phyloP scores from a whole-genome alignment of 148 eudicot species.

The Linanthus parryae region DNA sequence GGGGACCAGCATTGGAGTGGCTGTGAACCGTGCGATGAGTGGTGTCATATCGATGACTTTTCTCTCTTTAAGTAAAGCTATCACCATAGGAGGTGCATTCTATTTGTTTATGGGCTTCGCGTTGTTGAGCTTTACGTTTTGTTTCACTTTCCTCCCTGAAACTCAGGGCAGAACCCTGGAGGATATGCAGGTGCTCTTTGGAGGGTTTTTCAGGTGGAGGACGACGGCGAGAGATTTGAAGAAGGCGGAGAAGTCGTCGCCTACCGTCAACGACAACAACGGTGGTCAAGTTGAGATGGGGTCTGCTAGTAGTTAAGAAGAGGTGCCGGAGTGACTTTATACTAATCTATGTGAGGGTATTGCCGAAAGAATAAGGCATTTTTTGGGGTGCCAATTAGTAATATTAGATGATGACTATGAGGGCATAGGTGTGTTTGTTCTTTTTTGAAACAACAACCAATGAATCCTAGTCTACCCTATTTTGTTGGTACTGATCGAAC shows the following conservation, averaged over 20 bases:
- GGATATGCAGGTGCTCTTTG: slow-evolving; percentile 17
- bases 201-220: slow-evolving; percentile 1
- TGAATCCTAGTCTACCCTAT: too few relatives aligned
- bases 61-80: slow-evolving; percentile 30
- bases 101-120: slow-evolving; percentile 41
- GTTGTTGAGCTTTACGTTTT: slow-evolving; percentile 6
- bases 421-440: too few relatives aligned
- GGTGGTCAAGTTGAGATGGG: background rate
- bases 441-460: too few relatives aligned
- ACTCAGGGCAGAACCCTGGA: slow-evolving; percentile 20
- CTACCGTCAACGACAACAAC: background rate
- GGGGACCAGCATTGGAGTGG: slow-evolving; percentile 47
- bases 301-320: background rate
- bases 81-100: slow-evolving; percentile 58
- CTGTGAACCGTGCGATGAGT: slow-evolving; percentile 48
- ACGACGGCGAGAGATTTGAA: background rate
- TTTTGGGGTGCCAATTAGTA: too few relatives aligned
- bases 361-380: too few relatives aligned
- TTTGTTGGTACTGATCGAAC: too few relatives aligned
- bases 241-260: background rate
- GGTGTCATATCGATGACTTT: slow-evolving; percentile 55
- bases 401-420: too few relatives aligned
- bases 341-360: too few relatives aligned
- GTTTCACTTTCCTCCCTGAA: slow-evolving; percentile 18
- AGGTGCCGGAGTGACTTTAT: too few relatives aligned